Evolutionary conservation across 495 filamentous ascomycete genomes (phyloP).

Genomic region (Talaromyces liani): DNA sequence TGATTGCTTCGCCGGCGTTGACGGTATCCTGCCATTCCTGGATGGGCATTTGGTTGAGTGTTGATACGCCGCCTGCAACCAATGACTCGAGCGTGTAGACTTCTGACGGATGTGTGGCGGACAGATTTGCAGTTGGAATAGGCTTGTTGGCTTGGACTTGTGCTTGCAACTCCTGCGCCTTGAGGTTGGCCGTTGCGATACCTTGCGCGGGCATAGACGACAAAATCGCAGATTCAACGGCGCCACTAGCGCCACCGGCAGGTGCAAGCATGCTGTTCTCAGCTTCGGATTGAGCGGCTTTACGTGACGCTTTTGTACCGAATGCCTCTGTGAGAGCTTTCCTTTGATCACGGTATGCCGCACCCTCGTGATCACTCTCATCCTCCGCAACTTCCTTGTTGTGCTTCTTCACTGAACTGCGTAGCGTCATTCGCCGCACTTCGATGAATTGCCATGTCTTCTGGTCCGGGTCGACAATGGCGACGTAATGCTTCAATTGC

Average conservation of each 20-base stretch:
- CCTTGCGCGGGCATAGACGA: slow-evolving; percentile 49
- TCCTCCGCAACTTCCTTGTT: slow-evolving; percentile 29
- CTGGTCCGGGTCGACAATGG: slow-evolving; percentile 68
- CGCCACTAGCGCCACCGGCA: slow-evolving; percentile 37
- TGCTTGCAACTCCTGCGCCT: slow-evolving; percentile 57
- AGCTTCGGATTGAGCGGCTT: slow-evolving; percentile 66
- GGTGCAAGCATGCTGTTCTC: slow-evolving; percentile 66
- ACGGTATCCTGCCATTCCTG: slow-evolving; percentile 70
- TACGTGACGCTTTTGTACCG: slow-evolving; percentile 89
- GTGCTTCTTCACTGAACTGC: slow-evolving; percentile 50
- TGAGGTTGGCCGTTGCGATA: slow-evolving; percentile 49
- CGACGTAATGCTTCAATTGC: slow-evolving; percentile 77
- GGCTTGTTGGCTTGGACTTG: slow-evolving; percentile 66
- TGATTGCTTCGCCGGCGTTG: slow-evolving; percentile 44
- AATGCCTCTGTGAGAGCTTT: slow-evolving; percentile 79
- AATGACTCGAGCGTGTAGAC: slow-evolving; percentile 71
- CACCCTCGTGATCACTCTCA: slow-evolving; percentile 32
- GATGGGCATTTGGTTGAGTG: slow-evolving; percentile 53
- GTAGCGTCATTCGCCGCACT: slow-evolving; percentile 66
- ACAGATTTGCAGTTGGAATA: slow-evolving; percentile 65
- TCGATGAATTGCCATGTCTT: slow-evolving; percentile 67
- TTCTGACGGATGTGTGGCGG: slow-evolving; percentile 64
- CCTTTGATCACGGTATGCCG: slow-evolving; percentile 46
- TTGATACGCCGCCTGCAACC: slow-evolving; percentile 43
- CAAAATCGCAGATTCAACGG: slow-evolving; percentile 55